These are phyloP conservation scores for Xylaria castorea DNA, from an alignment of 495 filamentous ascomycete genomes.

Conservation along the genomic window DNA sequence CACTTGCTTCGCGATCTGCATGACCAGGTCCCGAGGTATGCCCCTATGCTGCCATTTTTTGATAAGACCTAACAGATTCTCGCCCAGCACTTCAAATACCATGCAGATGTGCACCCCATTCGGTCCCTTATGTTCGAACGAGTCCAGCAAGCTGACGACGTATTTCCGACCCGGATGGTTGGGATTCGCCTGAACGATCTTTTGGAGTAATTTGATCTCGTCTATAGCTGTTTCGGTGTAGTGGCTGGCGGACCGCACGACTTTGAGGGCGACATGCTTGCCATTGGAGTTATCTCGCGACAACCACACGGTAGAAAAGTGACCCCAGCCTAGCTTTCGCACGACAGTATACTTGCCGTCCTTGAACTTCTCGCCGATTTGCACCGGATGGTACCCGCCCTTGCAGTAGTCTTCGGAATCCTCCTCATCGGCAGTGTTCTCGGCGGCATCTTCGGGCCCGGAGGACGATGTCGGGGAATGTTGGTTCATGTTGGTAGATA, in stretches of 20 bases:
- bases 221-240: constrained; percentile 99
- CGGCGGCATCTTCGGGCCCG: constrained; percentile 81
- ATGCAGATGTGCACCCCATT: constrained; percentile 98
- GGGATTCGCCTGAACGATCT: constrained; percentile 93
- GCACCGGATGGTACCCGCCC: constrained; percentile 95
- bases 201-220: constrained; percentile 97
- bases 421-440: constrained; percentile 96
- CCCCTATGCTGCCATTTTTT: constrained; percentile 98
- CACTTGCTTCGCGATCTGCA: constrained; percentile 98
- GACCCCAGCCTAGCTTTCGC: constrained; percentile 97
- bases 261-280: constrained; percentile 97
- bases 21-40: constrained; percentile 94
- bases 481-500: constrained; percentile 58
- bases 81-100: constrained; percentile 97
- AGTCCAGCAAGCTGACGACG: constrained; percentile 94
- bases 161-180: constrained; percentile 91
- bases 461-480: constrained; percentile 80
- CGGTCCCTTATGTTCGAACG: constrained; percentile 96
- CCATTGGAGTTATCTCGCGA: constrained; percentile 88
- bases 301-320: constrained; percentile 98
- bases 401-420: constrained; percentile 99
- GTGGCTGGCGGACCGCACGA: constrained; percentile 94
- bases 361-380: constrained; percentile 94
- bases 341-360: constrained; percentile 96
- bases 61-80: constrained; percentile 94